Base-by-base conservation (phyloP, 257 asterid species). In the Solanum medicagineum region DNA sequence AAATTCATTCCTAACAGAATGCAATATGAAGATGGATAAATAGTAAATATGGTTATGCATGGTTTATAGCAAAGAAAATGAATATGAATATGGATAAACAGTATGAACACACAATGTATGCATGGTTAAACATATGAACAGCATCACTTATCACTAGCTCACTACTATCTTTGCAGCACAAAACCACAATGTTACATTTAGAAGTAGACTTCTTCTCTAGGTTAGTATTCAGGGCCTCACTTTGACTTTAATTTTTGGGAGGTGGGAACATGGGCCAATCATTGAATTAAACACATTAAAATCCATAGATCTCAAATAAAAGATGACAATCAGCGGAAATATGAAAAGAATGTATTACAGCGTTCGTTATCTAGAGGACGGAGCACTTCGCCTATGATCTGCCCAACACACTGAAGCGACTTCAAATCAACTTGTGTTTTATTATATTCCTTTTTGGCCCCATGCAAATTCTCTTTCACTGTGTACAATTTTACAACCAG, bases 391-490 rank as follows among this genome's bases (percentile, higher is more conserved):
- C 99, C 99, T 16, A 96, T 93, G 90, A 96, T 96, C 92, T 96
- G 98, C 22, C 98, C 99, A 86, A 96, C 97, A 84, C 98, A 93
- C 90, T 96, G 98, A 84, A 96, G 95, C 53, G 98, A 91, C 93
- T 94, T 96, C 90, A 96, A 85, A 89, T 96, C 98, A 88, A 93
- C 98, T 89, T 94, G 97, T 60, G 99, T 96, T 85, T 96, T 96
- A 24, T 92, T 90, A 86, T 91, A 96, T 56, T 96, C 99, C 92
- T 93, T 96, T 90, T 96, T 96, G 77, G 93, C 80, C 24, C 92
- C 83, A 83, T 92, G 91, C 88, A 96, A 87, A 84, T 84, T 93
- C 75, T 96, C 99, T 91, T 91, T 89, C 16, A 87, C 99, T 94
- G 85, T 47, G 86, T 79, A 89, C 62, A 75, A 75, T 75, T 75